Evolutionary conservation across 1,284 basidiomycete genomes (phyloP).

Genomic region (Ceratobasidium sp.): DNA sequence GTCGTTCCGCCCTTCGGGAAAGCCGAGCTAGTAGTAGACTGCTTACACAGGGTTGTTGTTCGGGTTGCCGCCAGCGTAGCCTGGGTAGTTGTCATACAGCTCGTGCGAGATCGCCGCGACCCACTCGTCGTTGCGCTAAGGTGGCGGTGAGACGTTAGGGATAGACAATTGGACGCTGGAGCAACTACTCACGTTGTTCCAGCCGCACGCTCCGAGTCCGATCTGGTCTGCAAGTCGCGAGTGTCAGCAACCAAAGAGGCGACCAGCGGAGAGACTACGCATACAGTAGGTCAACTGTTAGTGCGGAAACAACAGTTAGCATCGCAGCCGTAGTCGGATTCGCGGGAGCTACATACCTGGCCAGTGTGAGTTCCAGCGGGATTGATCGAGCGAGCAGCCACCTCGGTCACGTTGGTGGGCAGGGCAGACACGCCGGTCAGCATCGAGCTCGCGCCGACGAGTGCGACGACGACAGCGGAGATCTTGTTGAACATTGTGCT

Average conservation of each 20-base stretch:
- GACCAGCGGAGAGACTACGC: not conserved
- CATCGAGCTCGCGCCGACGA: constrained; percentile 26
- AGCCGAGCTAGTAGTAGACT: too few species aligned
- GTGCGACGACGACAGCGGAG: not conserved
- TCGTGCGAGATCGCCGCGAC: constrained; percentile 39
- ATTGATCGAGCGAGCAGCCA: constrained; percentile 25
- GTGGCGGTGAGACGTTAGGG: not conserved
- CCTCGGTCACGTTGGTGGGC: constrained; percentile 34
- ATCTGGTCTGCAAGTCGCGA: constrained; percentile 13
- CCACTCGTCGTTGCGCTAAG: not conserved
- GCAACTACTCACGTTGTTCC: constrained; percentile 28
- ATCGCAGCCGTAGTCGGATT: not conserved
- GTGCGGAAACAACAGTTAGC: not conserved
- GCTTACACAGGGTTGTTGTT: constrained; percentile 45
- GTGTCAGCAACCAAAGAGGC: not conserved
- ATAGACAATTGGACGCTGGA: not conserved
- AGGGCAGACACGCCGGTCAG: constrained; percentile 23
- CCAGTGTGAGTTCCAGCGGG: constrained; percentile 41
- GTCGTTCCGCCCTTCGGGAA: too few species aligned
- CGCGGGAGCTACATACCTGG: constrained; percentile 12
- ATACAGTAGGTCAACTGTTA: constrained; percentile 38
- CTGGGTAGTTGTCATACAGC: constrained; percentile 35
- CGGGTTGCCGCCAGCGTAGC: constrained; percentile 40
- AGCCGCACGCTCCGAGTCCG: constrained; percentile 35
- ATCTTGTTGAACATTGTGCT: constrained; percentile 40